Conservation (phyloP, 352 stramenopile species). For the Pythium biforme region DNA sequence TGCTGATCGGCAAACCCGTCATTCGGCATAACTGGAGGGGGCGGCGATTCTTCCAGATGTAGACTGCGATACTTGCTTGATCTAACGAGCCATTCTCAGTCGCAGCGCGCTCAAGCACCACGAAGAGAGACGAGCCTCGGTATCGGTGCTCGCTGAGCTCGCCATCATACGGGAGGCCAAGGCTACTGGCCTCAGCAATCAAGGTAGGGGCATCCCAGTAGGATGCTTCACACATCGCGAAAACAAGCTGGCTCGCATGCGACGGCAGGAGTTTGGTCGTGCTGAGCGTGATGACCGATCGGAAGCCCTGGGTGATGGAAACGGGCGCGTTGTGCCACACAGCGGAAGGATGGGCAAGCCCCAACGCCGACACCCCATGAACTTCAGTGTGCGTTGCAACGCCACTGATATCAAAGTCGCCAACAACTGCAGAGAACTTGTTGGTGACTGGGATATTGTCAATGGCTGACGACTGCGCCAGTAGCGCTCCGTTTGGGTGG, state of each 20-base stretch:
- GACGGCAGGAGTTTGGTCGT: conserved; percentile 2
- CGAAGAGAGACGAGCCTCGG: conserved; percentile 19
- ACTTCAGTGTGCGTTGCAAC: conserved; percentile 8
- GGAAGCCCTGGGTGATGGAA: conserved; percentile 46
- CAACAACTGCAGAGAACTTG: conserved; percentile 21
- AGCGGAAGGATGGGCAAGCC: conserved; percentile 17
- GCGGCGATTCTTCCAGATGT: conserved; percentile 28
- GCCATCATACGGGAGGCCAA: conserved; percentile 5
- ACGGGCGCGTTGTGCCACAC: conserved; percentile 50
- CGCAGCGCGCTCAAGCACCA: conserved; percentile 13
- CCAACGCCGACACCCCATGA: conserved; percentile 28
- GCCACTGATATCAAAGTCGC: conserved; percentile 27
- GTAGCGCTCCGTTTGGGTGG: not conserved
- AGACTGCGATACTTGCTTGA: conserved; percentile 20
- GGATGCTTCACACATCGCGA: conserved; percentile 63
- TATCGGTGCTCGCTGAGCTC: conserved; percentile 15
- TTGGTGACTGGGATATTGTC: conserved; percentile 19
- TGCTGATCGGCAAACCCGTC: conserved; percentile 6
- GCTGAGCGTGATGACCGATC: conserved; percentile 41
- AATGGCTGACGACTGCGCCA: conserved; percentile 12
- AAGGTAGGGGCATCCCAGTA: conserved; percentile 70
- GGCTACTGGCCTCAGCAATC: conserved; percentile 33
- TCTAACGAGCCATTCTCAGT: not conserved
- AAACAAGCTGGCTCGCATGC: conserved; percentile 32
- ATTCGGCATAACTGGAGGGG: conserved; percentile 21